A percentile compares a stretch with the other conserved stretches of the same genome.
Evolutionary conservation across 495 filamentous ascomycete species (phyloP).

Genomic region (Niebla homalea): DNA sequence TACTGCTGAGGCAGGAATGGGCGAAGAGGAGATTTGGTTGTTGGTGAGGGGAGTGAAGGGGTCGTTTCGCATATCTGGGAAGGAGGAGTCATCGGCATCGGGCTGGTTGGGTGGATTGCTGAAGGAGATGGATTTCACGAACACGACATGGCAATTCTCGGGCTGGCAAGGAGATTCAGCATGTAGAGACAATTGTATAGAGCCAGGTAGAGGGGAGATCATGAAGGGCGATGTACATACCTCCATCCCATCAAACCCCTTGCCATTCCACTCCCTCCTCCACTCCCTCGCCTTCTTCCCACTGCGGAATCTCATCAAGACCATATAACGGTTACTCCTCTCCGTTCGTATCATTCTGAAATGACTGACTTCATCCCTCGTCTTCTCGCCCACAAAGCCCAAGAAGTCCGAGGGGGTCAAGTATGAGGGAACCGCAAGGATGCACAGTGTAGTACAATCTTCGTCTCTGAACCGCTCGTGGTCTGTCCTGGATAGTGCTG

Average conservation of each 20-base stretch:
- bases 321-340: conserved; percentile 84
- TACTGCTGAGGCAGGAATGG: conserved; percentile 28
- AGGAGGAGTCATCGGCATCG: conserved; percentile 25
- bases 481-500: conserved; percentile 1
- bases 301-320: conserved; percentile 88
- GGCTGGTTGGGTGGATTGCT: conserved; percentile 31
- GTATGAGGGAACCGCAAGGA: conserved; percentile 88
- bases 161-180: conserved; percentile 39
- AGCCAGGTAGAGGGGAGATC: not conserved
- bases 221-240: conserved; percentile 32
- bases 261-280: conserved; percentile 83
- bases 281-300: conserved; percentile 60
- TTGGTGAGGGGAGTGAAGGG: conserved; percentile 44
- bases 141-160: conserved; percentile 92
- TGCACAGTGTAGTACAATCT: conserved; percentile 81
- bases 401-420: conserved; percentile 83
- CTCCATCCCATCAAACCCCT: conserved; percentile 88
- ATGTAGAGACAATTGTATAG: not conserved
- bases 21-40: conserved; percentile 24
- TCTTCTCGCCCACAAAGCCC: conserved; percentile 84
- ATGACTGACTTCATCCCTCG: conserved; percentile 78
- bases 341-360: conserved; percentile 90
- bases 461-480: conserved; percentile 32
- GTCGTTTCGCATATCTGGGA: conserved; percentile 50
- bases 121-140: conserved; percentile 80